Evolutionary conservation across 257 asterid species (phyloP), one percentile per base, ranked within the genome.

Genomic region (Jacaranda copaia): DNA sequence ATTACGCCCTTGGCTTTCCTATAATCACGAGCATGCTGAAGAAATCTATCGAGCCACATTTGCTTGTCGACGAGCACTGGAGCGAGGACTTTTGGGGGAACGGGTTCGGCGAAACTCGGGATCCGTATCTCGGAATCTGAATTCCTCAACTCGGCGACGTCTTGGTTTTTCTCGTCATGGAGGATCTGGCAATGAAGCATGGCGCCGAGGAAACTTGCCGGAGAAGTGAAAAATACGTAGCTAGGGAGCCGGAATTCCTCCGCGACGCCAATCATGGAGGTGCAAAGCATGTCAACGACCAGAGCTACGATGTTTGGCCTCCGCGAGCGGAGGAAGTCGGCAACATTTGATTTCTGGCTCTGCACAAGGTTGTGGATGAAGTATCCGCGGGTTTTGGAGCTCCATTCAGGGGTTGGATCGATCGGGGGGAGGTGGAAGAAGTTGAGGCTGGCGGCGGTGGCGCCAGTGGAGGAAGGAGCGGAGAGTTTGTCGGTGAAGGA

Each of bases 211-310:
- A 92, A 90, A 36, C 86, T 86, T 0, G 89, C 93, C 6, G 92
- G 86, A 11, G 96, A 90, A 3, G 93, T 77, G 85, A 86, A 88
- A 75, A 90, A 89, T 15, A 90, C 81, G 39, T 85, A 88, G 83
- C 80, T 53, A 0, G 91, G 85, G 61, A 90, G 68, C 15, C 68
- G 65, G 11, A 87, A 75, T 55, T 92, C 89, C 14, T 72, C 83
- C 0, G 87, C 92, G 10, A 88, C 90, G 6, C 68, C 87, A 55
- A 92, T 92, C 80, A 92, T 85, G 48, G 85, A 38, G 15, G 95
- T 86, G 79, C 87, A 86, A 5, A 90, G 61, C 97, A 90, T 92
- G 85, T 92, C 95, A 2, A 78, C 84, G 10, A 90, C 91, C 16
- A 89, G 53, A 5, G 84, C 89, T 57, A 10, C 58, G 1, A 81